phyloP scores from a whole-genome alignment of 78 protist species.

The Anaeramoeba flamelloides region DNA sequence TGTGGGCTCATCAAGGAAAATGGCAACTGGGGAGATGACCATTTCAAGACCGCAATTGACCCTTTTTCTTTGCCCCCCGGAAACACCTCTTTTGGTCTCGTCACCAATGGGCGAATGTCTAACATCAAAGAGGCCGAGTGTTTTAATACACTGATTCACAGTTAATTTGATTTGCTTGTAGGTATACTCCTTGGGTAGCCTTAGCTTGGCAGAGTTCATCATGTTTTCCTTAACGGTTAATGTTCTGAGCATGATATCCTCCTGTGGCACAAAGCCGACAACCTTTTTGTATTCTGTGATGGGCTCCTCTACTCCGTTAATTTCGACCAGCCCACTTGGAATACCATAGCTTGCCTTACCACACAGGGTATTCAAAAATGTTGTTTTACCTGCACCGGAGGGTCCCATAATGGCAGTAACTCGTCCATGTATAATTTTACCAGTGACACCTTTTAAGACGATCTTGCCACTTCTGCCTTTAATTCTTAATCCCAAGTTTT shows the following conservation, averaged over 20 bases:
- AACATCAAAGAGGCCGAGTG: slow-evolving; percentile 37
- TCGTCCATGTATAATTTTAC: slow-evolving; percentile 15
- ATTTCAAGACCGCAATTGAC: too few species aligned
- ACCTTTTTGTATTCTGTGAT: neutral
- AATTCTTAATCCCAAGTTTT: slow-evolving; percentile 9
- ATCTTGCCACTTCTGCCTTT: neutral
- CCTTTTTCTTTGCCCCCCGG: too few species aligned
- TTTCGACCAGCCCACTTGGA: neutral
- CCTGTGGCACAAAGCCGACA: slow-evolving; percentile 27
- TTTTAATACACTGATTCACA: too few species aligned
- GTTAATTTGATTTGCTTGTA: too few species aligned
- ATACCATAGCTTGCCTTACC: slow-evolving; percentile 6
- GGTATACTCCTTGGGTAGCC: too few species aligned
- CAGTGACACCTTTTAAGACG: slow-evolving; percentile 13
- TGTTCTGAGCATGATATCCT: slow-evolving; percentile 18
- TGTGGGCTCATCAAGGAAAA: slow-evolving; percentile 35
- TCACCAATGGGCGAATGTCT: slow-evolving; percentile 52
- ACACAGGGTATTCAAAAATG: slow-evolving; percentile 21
- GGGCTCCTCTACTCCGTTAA: slow-evolving; percentile 17
- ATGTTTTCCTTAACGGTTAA: slow-evolving; percentile 18
- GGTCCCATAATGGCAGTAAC: slow-evolving; percentile 33
- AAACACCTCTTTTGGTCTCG: slow-evolving; percentile 40
- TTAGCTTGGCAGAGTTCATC: neutral
- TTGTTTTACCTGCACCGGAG: slow-evolving; percentile 37
- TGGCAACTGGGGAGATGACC: too few species aligned